A percentile compares a stretch with the other conserved stretches of the same genome.
phyloP scores from a whole-genome alignment of 2,329 filamentous ascomycete genomes.

The Raffaelea ambrosiae region DNA sequence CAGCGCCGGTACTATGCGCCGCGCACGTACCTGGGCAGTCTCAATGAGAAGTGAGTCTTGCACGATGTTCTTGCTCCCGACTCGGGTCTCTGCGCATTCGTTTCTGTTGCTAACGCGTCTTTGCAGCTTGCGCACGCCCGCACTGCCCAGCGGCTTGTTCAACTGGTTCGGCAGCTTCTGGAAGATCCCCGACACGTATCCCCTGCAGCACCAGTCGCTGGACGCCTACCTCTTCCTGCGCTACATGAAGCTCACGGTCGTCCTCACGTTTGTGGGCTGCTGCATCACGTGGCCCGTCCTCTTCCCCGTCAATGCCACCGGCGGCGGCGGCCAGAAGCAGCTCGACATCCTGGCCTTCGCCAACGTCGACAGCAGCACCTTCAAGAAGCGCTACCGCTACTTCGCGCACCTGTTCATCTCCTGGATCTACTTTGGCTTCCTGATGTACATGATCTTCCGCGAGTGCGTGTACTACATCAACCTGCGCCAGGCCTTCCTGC shows the following conservation, averaged over 20 bases:
- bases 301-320: conserved; percentile 79
- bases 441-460: conserved; percentile 82
- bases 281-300: conserved; percentile 81
- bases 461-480: conserved; percentile 94
- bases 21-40: conserved; percentile 38
- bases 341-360: conserved; percentile 73
- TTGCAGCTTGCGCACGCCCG: conserved; percentile 46
- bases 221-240: conserved; percentile 88
- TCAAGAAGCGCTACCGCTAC: conserved; percentile 52
- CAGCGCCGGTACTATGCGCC: conserved; percentile 41
- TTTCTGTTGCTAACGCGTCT: background rate
- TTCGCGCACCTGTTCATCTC: conserved; percentile 76
- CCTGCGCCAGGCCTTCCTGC: conserved; percentile 82
- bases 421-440: conserved; percentile 79
- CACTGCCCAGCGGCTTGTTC: conserved; percentile 51
- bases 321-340: conserved; percentile 54
- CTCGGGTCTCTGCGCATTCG: background rate
- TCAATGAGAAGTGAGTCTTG: conserved; percentile 29
- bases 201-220: conserved; percentile 83
- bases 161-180: conserved; percentile 63
- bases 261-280: conserved; percentile 76
- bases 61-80: background rate
- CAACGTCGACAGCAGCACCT: conserved; percentile 53
- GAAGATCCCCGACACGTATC: conserved; percentile 63
- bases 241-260: conserved; percentile 68